phyloP scores from a whole-genome alignment of 139 green algal genomes.

The Marvania coccoides region DNA sequence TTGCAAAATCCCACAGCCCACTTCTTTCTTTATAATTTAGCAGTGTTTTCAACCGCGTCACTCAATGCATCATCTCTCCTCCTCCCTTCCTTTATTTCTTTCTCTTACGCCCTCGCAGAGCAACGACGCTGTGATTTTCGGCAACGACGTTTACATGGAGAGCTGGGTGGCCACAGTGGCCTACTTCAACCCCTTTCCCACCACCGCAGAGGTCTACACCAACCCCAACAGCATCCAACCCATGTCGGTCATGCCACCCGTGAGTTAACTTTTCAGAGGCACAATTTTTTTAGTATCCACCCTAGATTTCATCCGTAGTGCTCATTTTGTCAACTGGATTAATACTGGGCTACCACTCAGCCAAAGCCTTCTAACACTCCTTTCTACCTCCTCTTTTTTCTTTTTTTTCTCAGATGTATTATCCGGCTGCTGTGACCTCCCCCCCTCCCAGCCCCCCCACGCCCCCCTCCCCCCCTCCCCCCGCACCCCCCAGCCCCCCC shows the following conservation, averaged over 20 bases:
- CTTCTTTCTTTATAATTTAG: background rate
- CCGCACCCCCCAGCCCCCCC: constrained; percentile 16
- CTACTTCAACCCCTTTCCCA: constrained; percentile 25
- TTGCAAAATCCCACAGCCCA: too few relatives aligned
- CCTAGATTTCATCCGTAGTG: too few relatives aligned
- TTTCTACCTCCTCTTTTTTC: too few relatives aligned
- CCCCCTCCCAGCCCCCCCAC: constrained; percentile 15
- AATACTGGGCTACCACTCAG: too few relatives aligned
- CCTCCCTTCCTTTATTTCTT: background rate
- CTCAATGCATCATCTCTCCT: background rate
- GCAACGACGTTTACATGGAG: constrained; percentile 33
- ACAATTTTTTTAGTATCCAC: too few relatives aligned
- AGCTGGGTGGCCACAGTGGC: constrained; percentile 23
- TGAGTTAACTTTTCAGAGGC: too few relatives aligned
- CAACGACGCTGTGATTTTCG: constrained; percentile 28
- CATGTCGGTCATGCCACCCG: constrained; percentile 4
- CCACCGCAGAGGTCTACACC: constrained; percentile 13
- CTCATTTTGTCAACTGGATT: too few relatives aligned
- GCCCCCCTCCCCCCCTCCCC: constrained; percentile 18
- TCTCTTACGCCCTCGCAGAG: background rate
- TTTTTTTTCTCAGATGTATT: too few relatives aligned
- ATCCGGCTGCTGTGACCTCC: background rate
- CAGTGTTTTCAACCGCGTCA: background rate
- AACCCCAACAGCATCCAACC: constrained; percentile 4
- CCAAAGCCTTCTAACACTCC: too few relatives aligned